These are phyloP conservation scores for Penicillium sp. DNA, from an alignment of 2,329 filamentous ascomycete genomes.

Conservation along the genomic window DNA sequence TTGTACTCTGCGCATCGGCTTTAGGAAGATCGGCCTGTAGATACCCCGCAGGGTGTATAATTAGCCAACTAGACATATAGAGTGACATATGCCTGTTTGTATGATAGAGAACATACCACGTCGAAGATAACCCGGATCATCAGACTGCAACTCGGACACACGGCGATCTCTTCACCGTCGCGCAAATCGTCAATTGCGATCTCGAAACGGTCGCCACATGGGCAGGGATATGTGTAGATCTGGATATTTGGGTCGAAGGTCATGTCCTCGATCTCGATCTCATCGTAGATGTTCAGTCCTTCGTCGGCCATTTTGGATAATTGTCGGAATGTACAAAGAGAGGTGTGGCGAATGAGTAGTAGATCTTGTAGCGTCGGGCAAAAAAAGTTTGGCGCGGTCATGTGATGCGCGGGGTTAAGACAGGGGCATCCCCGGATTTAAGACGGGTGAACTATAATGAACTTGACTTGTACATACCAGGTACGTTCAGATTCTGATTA, in stretches of 20 bases:
- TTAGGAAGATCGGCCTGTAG: slow-evolving; percentile 53
- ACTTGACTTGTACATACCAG: not conserved
- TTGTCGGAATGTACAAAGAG: not conserved
- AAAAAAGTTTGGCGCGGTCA: slow-evolving; percentile 28
- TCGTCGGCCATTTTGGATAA: slow-evolving; percentile 57
- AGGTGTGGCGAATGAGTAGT: slow-evolving; percentile 1
- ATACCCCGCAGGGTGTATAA: slow-evolving; percentile 3
- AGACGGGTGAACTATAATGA: not conserved
- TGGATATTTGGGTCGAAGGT: slow-evolving; percentile 78
- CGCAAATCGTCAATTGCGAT: slow-evolving; percentile 79
- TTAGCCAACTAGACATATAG: slow-evolving; percentile 3
- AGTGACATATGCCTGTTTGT: not conserved
- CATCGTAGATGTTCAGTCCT: slow-evolving; percentile 80
- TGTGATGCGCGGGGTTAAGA: slow-evolving; percentile 25
- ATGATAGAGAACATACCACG: slow-evolving; percentile 53
- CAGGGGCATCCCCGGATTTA: slow-evolving; percentile 5
- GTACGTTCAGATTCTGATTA: not conserved
- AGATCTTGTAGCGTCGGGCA: slow-evolving; percentile 4
- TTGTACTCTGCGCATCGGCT: slow-evolving; percentile 29
- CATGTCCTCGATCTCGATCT: slow-evolving; percentile 99
- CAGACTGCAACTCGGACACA: slow-evolving; percentile 94
- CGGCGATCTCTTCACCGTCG: slow-evolving; percentile 90
- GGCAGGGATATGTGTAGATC: slow-evolving; percentile 94
- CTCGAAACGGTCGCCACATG: slow-evolving; percentile 95
- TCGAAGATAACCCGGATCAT: slow-evolving; percentile 97